Conservation (phyloP, 2,329 filamentous ascomycete species). For the Botrytis pseudocinerea region DNA sequence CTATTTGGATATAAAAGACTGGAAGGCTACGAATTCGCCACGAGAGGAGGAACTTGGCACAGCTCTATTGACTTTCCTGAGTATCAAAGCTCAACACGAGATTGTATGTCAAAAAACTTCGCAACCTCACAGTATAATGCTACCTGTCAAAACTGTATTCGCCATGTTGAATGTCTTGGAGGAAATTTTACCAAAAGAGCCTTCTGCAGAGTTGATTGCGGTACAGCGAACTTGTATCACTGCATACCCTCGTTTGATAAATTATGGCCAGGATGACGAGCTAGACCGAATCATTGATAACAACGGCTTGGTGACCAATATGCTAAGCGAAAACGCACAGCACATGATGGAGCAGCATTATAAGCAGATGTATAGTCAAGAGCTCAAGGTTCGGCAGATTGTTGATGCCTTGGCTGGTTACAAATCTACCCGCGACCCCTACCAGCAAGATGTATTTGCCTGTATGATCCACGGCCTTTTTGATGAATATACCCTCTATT, state of each 20-base stretch:
- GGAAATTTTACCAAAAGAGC: conserved; percentile 61
- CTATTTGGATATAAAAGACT: conserved; percentile 76
- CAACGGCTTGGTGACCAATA: conserved; percentile 80
- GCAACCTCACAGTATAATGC: conserved; percentile 67
- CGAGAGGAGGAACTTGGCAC: conserved; percentile 66
- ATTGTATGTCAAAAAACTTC: conserved; percentile 65
- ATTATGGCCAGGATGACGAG: conserved; percentile 75
- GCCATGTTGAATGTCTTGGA: conserved; percentile 78
- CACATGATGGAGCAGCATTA: conserved; percentile 96
- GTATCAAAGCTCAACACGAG: conserved; percentile 82
- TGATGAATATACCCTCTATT: conserved; percentile 94
- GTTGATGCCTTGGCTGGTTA: conserved; percentile 82
- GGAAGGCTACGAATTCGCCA: conserved; percentile 72
- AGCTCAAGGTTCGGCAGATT: conserved; percentile 82
- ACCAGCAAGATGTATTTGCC: conserved; percentile 92
- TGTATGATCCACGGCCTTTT: conserved; percentile 99
- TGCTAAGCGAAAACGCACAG: conserved; percentile 75
- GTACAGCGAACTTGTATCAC: conserved; percentile 88
- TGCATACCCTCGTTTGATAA: conserved; percentile 90
- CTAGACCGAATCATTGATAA: conserved; percentile 88
- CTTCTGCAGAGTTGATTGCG: conserved; percentile 68
- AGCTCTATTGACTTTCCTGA: conserved; percentile 75
- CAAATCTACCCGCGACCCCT: conserved; percentile 79
- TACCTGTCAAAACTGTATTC: conserved; percentile 83
- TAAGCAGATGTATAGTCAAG: conserved; percentile 95